Conservation (phyloP, 768 basidiomycete genomes). For the Sarcomyxa edulis region DNA sequence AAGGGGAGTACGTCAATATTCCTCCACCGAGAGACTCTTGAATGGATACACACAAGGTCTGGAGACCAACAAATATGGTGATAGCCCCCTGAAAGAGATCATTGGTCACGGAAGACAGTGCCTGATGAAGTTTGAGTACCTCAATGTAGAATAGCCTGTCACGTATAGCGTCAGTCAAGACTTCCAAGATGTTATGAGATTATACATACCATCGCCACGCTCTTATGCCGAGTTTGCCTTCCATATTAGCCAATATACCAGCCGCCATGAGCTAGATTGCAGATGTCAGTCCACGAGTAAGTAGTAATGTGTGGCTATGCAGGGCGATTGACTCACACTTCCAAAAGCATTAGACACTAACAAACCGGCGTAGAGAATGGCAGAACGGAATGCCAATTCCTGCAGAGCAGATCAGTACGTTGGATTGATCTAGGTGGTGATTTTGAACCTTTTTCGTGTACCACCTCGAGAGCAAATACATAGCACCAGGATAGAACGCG, state of each 20-base stretch:
- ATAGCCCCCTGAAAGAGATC: constrained; percentile 44
- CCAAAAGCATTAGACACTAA: constrained; percentile 67
- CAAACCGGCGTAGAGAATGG: constrained; percentile 53
- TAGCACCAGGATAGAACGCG: constrained; percentile 59
- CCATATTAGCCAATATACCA: constrained; percentile 67
- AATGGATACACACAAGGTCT: constrained; percentile 37
- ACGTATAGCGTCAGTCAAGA: neutral
- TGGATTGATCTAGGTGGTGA: too few species aligned
- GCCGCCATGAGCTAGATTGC: constrained; percentile 63
- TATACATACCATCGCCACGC: constrained; percentile 64
- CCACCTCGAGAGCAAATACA: constrained; percentile 46
- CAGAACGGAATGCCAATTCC: constrained; percentile 64
- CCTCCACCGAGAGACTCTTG: neutral
- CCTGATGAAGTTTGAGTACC: constrained; percentile 22
- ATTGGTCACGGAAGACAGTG: neutral
- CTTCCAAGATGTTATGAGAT: neutral
- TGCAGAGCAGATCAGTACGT: constrained; percentile 18
- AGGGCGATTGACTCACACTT: constrained; percentile 39
- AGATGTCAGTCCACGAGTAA: neutral
- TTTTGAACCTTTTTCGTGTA: constrained; percentile 47
- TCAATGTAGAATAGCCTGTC: constrained; percentile 68
- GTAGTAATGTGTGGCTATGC: neutral
- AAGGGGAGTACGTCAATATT: neutral
- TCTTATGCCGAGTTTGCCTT: constrained; percentile 58
- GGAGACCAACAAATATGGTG: constrained; percentile 54